Conservation (phyloP, 371 early-diverging fungal genomes). For the Rhizopus sp. region DNA sequence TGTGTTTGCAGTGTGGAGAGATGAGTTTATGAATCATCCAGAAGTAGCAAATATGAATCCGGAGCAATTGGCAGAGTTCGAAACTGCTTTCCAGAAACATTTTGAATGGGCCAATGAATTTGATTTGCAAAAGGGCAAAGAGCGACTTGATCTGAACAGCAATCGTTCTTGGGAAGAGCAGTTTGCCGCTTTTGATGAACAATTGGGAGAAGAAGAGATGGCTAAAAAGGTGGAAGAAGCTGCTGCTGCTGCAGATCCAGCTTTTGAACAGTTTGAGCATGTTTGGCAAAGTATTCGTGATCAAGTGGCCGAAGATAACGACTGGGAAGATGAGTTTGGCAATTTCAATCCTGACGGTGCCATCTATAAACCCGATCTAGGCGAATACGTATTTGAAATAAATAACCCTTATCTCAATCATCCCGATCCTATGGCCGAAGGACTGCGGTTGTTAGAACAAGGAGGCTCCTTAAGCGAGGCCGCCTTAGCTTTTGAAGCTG, state of each 20-base stretch:
- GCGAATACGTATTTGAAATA: constrained; percentile 76
- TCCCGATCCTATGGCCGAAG: constrained; percentile 57
- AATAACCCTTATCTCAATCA: constrained; percentile 72
- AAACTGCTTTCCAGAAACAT: constrained; percentile 63
- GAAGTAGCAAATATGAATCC: constrained; percentile 45
- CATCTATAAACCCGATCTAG: constrained; percentile 59
- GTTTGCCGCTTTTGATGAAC: constrained; percentile 59
- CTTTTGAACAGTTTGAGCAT: constrained; percentile 53
- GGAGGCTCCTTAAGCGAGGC: constrained; percentile 72
- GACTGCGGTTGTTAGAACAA: constrained; percentile 46
- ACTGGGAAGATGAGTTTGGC: constrained; percentile 67
- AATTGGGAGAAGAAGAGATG: constrained; percentile 49
- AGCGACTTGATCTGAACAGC: constrained; percentile 40
- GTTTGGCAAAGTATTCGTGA: constrained; percentile 62
- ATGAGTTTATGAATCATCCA: constrained; percentile 62
- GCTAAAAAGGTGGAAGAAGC: constrained; percentile 50
- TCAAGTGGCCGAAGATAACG: constrained; percentile 49
- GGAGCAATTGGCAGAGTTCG: constrained; percentile 60
- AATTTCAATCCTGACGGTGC: constrained; percentile 37
- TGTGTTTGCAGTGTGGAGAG: constrained; percentile 51
- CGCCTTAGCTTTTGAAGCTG: constrained; percentile 82
- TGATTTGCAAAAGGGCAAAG: constrained; percentile 58
- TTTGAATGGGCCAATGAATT: constrained; percentile 69
- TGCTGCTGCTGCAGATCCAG: constrained; percentile 46
- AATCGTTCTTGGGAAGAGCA: constrained; percentile 59